These are phyloP conservation scores for Cercospora zeae-maydis DNA, from an alignment of 2,329 filamentous ascomycete species.

Conservation along the genomic window DNA sequence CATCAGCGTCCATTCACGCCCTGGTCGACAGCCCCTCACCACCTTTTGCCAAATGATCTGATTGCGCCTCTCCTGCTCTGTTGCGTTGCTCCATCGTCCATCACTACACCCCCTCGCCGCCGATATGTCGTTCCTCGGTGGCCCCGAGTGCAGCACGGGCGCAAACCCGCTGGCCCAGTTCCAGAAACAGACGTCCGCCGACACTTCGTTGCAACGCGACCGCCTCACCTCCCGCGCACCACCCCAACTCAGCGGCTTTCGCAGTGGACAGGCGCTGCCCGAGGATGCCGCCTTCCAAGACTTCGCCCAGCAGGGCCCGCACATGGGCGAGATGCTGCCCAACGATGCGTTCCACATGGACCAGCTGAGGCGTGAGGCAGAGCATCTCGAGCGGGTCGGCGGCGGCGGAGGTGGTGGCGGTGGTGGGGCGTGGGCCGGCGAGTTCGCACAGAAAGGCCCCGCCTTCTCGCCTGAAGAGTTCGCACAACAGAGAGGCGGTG, in stretches of 20 bases:
- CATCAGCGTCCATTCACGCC: neutral
- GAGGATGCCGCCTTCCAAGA: slow-evolving; percentile 47
- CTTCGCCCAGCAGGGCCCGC: slow-evolving; percentile 76
- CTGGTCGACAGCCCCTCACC: slow-evolving; percentile 1
- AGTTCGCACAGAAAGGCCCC: slow-evolving; percentile 32
- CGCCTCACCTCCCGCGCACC: slow-evolving; percentile 52
- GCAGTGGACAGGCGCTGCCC: slow-evolving; percentile 28
- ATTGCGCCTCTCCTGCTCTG: neutral
- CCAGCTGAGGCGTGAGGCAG: slow-evolving; percentile 61
- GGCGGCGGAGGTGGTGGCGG: slow-evolving; percentile 26
- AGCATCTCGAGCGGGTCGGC: slow-evolving; percentile 41
- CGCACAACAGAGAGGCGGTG: slow-evolving; percentile 31
- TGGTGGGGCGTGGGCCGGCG: slow-evolving; percentile 33
- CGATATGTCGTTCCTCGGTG: slow-evolving; percentile 91
- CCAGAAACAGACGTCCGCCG: slow-evolving; percentile 93
- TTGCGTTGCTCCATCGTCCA: neutral
- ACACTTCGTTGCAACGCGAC: slow-evolving; percentile 91
- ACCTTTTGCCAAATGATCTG: neutral
- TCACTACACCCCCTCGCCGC: neutral
- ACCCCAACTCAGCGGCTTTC: slow-evolving; percentile 33
- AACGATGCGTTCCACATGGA: slow-evolving; percentile 63
- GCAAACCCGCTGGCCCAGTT: slow-evolving; percentile 96
- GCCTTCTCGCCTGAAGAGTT: slow-evolving; percentile 30
- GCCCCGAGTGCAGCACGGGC: slow-evolving; percentile 93
- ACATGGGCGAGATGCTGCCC: slow-evolving; percentile 52